Conservation (phyloP, 2,329 filamentous ascomycete species). For the Phaeoacremonium minimum region DNA sequence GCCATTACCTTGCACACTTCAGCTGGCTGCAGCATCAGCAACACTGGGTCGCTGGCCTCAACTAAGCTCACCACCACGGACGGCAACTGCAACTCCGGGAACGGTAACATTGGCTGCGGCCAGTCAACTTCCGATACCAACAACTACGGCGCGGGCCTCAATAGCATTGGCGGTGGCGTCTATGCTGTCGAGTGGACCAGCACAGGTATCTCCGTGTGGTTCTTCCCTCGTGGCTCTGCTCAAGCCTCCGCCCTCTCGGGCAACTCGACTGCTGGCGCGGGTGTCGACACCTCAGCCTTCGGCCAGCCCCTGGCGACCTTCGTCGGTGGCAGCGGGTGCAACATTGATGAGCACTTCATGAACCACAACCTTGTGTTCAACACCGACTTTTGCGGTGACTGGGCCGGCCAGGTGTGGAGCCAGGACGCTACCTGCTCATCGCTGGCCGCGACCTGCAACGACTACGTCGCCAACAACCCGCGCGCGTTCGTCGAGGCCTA, state of each 20-base stretch:
- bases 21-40: slow-evolving; percentile 52
- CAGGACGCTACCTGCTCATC: slow-evolving; percentile 52
- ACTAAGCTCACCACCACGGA: slow-evolving; percentile 32
- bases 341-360: slow-evolving; percentile 66
- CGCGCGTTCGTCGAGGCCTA: slow-evolving; percentile 9
- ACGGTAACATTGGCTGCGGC: slow-evolving; percentile 53
- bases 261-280: slow-evolving; percentile 48
- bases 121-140: slow-evolving; percentile 44
- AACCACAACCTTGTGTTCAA: slow-evolving; percentile 75
- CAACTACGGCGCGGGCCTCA: slow-evolving; percentile 68
- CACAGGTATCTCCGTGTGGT: slow-evolving; percentile 70
- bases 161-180: slow-evolving; percentile 62
- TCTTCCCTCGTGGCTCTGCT: slow-evolving; percentile 60
- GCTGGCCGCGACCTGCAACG: slow-evolving; percentile 61
- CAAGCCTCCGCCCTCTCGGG: slow-evolving; percentile 16
- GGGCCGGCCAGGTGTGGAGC: slow-evolving; percentile 71
- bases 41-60: slow-evolving; percentile 39
- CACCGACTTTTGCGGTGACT: slow-evolving; percentile 83
- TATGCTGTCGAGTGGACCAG: slow-evolving; percentile 76
- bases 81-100: slow-evolving; percentile 52
- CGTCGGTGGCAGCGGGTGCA: slow-evolving; percentile 59
- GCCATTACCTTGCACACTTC: slow-evolving; percentile 65
- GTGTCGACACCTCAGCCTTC: slow-evolving; percentile 67
- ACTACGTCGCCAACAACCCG: slow-evolving; percentile 59
- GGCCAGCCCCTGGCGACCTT: slow-evolving; percentile 66